Conservation (phyloP, 179 eudicot species). For the Amaranthus tricolor region DNA sequence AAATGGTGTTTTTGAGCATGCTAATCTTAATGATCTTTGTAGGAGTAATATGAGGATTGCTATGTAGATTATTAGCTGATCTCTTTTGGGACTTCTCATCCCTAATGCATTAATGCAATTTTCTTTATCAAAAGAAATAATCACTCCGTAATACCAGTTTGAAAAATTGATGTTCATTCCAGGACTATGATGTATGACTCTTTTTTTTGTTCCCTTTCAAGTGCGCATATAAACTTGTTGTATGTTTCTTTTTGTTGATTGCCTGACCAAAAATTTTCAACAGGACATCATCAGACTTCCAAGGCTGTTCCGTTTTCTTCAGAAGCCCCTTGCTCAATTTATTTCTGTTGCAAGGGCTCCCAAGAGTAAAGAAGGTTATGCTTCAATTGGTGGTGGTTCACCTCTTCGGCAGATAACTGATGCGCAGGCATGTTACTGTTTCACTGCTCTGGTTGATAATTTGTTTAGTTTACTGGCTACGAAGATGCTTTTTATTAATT, state of each 20-base stretch:
- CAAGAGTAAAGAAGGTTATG: conserved; percentile 99
- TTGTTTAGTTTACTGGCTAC: neutral
- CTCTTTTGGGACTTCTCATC: no score
- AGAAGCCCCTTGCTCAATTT: conserved; percentile 93
- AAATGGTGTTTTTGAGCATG: no score
- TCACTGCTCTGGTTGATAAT: neutral
- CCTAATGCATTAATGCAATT: no score
- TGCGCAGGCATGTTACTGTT: conserved; percentile 71
- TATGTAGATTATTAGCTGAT: no score
- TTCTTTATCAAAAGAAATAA: neutral
- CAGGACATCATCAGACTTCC: conserved; percentile 99
- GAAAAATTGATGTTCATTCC: neutral
- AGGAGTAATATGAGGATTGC: no score
- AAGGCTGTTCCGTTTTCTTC: conserved; percentile 89
- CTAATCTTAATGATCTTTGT: no score
- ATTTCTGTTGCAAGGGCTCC: conserved; percentile 94
- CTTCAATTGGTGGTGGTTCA: conserved; percentile 99
- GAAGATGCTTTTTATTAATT: neutral
- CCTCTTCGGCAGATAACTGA: conserved; percentile 95
- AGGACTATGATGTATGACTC: neutral
- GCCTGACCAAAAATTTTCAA: conserved; percentile 29
- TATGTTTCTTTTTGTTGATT: conserved; percentile 4
- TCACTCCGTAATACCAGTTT: neutral
- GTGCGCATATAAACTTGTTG: neutral
- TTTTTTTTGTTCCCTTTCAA: neutral